Base-by-base conservation (phyloP, 371 early-diverging fungal genomes). In the Apophysomyces elegans region DNA sequence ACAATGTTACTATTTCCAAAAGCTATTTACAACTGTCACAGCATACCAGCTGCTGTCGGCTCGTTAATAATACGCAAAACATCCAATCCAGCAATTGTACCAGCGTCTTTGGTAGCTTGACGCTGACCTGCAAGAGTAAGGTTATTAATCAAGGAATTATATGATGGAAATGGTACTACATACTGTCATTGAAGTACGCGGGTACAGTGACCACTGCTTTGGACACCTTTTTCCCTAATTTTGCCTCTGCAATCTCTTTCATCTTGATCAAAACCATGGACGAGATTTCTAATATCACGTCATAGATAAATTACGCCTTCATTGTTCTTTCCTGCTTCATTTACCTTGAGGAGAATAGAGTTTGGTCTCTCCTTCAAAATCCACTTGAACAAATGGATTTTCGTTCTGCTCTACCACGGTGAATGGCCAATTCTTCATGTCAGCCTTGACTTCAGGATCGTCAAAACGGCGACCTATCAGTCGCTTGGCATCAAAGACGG, bases 191-290 rank as follows among this genome's bases (percentile, higher is more conserved):
- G 74, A 90, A 91, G 73, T 89, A 89, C 67, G 96, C 97, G 68
- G 99, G 99, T 69, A 99, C 93, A 73, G 98, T 97, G 73, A 97
- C 86, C 71, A 99, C 98, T 66, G 96, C 95, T 77, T 93, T 90
- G 72, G 77, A 84, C 70, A 97, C 91, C 71, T 85, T 86, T 76
- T 81, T 82, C 65, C 92, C 93, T 67, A 96, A 86, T 80, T 92
- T 90, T 35, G 90, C 90, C 80, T 96, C 94, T 73, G 93, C 93
- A 63, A 88, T 92, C 77, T 93, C 92, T 85, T 93, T 94, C 93
- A 98, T 91, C 88, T 94, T 93, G 76, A 86, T 73, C 58, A 97
- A 87, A 62, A 97, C 91, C 93, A 95, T 93, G 77, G 94, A 86
- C 7, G 95, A 95, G 76, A 96, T 92, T 84, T 95, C 93, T 50